Evolutionary conservation across 495 filamentous ascomycete species (phyloP).

Genomic region (Immersiella caudata): DNA sequence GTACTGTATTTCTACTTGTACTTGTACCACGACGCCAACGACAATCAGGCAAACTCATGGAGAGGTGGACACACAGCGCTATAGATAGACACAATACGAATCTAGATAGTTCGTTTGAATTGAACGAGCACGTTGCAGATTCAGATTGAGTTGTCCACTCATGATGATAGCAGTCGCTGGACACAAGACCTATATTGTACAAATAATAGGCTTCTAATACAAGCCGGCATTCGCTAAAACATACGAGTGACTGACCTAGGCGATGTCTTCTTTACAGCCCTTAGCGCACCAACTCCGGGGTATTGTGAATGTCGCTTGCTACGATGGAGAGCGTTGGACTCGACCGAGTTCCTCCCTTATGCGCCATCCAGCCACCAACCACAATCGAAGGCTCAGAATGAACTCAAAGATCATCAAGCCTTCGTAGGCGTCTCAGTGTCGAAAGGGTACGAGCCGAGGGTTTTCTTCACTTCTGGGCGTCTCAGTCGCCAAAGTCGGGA

Average conservation of each 20-base stretch:
- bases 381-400: no score
- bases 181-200: no score
- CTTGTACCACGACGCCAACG: neutral
- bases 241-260: neutral
- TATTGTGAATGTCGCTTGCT: neutral
- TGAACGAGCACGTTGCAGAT: neutral
- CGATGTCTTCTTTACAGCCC: neutral
- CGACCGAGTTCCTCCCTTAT: neutral
- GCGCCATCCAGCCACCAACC: no score
- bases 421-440: no score
- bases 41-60: neutral
- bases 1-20: neutral
- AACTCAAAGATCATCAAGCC: no score
- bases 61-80: neutral
- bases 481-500: no score
- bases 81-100: neutral
- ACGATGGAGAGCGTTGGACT: neutral
- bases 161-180: no score
- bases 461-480: no score
- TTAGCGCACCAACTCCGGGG: neutral
- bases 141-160: neutral
- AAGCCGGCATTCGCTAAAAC: neutral
- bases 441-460: no score
- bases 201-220: neutral
- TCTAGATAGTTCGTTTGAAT: neutral